These are phyloP conservation scores for Neurospora sp. DNA, from an alignment of 495 filamentous ascomycete genomes.

Conservation along the genomic window DNA sequence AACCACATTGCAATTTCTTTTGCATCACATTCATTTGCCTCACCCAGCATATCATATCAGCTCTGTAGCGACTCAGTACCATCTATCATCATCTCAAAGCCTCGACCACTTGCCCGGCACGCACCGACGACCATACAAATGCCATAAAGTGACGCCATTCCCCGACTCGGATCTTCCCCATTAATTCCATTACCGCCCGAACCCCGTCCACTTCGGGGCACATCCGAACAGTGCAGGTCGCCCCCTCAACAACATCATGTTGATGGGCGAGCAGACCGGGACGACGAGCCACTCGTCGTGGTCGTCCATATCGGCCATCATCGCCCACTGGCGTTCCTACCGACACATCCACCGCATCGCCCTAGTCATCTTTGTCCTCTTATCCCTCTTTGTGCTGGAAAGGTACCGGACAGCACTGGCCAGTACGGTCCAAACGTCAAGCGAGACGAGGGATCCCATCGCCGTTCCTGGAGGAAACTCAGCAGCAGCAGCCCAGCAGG, in stretches of 20 bases:
- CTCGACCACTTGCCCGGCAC: background rate
- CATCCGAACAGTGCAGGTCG: background rate
- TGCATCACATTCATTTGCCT: no score
- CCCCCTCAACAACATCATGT: background rate
- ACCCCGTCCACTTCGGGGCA: background rate
- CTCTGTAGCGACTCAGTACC: background rate
- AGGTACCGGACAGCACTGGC: slow-evolving; percentile 1
- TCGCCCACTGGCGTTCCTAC: slow-evolving; percentile 9
- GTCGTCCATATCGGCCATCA: background rate
- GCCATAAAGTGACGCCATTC: background rate
- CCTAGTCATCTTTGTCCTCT: slow-evolving; percentile 2
- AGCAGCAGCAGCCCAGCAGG: background rate
- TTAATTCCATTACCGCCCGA: background rate
- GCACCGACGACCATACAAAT: background rate
- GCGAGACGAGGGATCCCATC: background rate
- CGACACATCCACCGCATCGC: slow-evolving; percentile 7
- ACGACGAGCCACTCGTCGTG: background rate
- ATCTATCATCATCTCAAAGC: background rate
- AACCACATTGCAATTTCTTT: background rate
- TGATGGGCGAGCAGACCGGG: background rate
- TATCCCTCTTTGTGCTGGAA: slow-evolving; percentile 7
- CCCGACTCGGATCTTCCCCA: background rate
- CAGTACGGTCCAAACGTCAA: background rate
- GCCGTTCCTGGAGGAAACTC: background rate
- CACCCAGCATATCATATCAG: background rate